Percentiles rank a stretch among this genome's conserved stretches.
Evolutionary conservation across 2,329 filamentous ascomycete species (phyloP).

Genomic region (Huntiella decipiens): DNA sequence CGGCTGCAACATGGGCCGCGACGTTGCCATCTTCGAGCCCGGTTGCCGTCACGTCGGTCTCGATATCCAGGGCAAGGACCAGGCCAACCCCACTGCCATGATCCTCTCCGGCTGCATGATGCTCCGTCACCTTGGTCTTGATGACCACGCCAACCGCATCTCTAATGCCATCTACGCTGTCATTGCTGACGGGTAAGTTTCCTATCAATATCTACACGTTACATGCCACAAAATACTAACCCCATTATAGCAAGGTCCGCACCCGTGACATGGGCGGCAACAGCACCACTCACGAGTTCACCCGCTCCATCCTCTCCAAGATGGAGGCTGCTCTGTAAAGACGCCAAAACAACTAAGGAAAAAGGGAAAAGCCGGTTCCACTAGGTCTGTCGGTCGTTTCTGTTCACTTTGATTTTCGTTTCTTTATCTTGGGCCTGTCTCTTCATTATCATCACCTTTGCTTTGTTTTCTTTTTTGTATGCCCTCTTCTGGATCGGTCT

Average conservation of each 20-base stretch:
- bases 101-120: constrained; percentile 94
- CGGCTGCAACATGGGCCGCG: constrained; percentile 98
- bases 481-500: background rate
- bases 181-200: constrained; percentile 72
- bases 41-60: constrained; percentile 98
- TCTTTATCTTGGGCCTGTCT: background rate
- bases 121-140: constrained; percentile 85
- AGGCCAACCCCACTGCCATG: constrained; percentile 94
- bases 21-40: constrained; percentile 95
- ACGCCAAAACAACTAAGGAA: too few relatives aligned
- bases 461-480: background rate
- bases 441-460: background rate
- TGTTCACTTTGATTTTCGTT: too few relatives aligned
- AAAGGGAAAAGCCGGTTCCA: too few relatives aligned
- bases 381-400: too few relatives aligned
- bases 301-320: constrained; percentile 78
- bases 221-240: constrained; percentile 21
- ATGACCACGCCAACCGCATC: constrained; percentile 96
- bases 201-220: background rate
- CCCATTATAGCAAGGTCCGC: constrained; percentile 47
- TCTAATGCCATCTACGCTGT: constrained; percentile 63
- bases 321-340: constrained; percentile 44
- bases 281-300: constrained; percentile 85
- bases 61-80: constrained; percentile 98
- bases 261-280: constrained; percentile 93